Evolutionary conservation across 129 eudicot species (phyloP), one percentile per base, ranked within the genome.

Genomic region (Artemisia argyi): DNA sequence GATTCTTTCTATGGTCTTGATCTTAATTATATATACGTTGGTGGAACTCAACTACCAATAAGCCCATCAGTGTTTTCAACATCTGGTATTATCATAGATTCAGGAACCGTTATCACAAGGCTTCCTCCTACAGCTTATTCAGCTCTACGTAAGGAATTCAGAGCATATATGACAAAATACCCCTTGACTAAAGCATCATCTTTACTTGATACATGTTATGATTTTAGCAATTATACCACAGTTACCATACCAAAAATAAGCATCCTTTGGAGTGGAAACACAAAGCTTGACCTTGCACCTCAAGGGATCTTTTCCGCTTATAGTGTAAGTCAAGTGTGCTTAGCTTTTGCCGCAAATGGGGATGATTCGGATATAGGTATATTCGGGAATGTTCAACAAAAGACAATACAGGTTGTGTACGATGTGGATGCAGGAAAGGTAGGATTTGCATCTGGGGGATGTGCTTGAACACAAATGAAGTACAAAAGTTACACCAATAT

Each of bases 81-180:
- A 0, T 76, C 86, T 0, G 90, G 96, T n/a, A 83, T 82, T 3
- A 81, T 92, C n/a, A 84, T 92, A 1, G 98, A 92, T 79, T 92
- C 98, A 1, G 98, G 98, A 15, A 92, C 98, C 0, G 96, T 92
- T 2, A 87, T 92, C 22, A 85, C 95, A 0, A 72, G 98, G 3
- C 80, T 92, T 7, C 95, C 98, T 3, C 87, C 92, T 1, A 73
- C 81, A 24, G 95, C 95, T 0, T 92, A 92, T 70, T 53, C 78
- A 10, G 77, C 87, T 7, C 3, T 92, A 73, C 32, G 87, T 7
- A 15, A 80, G 2, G 83, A 81, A 0, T 92, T 92, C 71, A 66
- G 77, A 42, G 47, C 83, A 51, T 30, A 12, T 18, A 93, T 93
- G 97, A 13, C 70, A 0, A 61, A 58, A n/a, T 92, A 92, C 71